Conservation (phyloP, 805 yeast genomes). For the Blastobotrys terrestris region DNA sequence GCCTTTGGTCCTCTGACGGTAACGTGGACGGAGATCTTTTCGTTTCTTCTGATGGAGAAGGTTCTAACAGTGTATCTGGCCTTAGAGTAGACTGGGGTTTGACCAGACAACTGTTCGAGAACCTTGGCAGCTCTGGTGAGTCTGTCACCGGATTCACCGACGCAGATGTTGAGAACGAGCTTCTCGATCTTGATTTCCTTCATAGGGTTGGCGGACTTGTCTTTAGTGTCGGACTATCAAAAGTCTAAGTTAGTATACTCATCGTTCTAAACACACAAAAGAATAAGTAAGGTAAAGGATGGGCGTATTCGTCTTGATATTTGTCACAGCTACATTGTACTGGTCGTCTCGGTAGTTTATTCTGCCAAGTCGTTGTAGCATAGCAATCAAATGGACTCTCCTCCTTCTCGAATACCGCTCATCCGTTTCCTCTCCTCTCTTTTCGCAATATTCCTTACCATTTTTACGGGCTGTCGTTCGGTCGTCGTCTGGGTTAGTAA, state of each 20-base stretch:
- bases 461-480: constrained; percentile 11
- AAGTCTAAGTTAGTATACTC: constrained; percentile 8
- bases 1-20: constrained; percentile 99
- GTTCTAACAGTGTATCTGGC: constrained; percentile 99
- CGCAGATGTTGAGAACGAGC: constrained; percentile 99
- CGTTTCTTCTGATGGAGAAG: constrained; percentile 99
- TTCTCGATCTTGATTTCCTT: constrained; percentile 99
- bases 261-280: neutral
- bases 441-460: constrained; percentile 12
- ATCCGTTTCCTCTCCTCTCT: neutral
- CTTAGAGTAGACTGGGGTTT: constrained; percentile 99
- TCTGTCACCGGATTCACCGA: constrained; percentile 99
- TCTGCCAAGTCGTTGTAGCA: too few species aligned
- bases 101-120: constrained; percentile 99
- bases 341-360: too few species aligned
- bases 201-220: constrained; percentile 69
- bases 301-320: neutral
- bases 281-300: constrained; percentile 4
- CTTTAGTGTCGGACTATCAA: constrained; percentile 20
- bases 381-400: too few species aligned
- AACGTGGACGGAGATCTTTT: constrained; percentile 98
- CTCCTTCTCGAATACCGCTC: neutral
- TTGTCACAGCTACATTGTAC: neutral
- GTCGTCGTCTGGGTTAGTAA: neutral
- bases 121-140: constrained; percentile 99